Evolutionary conservation across 176 grass and related monocot genomes (phyloP).

Genomic region (Bonia amplexicaulis): DNA sequence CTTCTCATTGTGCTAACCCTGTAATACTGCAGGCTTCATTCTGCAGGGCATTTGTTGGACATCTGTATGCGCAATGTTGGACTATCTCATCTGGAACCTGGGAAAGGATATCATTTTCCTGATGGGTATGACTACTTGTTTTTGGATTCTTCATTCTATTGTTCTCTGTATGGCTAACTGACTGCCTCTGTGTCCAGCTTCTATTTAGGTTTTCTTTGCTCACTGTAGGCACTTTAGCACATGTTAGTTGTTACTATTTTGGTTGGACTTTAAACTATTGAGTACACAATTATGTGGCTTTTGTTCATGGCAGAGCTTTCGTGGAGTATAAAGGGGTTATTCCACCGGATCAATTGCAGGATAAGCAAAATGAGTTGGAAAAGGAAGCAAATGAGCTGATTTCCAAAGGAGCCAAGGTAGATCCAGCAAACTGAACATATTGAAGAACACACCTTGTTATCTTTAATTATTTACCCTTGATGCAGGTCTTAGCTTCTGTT

Average conservation of each 20-base stretch:
- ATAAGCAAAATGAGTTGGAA: constrained; percentile 58
- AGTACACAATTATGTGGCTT: not conserved
- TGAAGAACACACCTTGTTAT: not conserved
- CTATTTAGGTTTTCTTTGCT: not conserved
- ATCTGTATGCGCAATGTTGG: too few species aligned
- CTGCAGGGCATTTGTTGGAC: too few species aligned
- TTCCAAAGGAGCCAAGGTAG: constrained; percentile 58
- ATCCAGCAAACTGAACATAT: not conserved
- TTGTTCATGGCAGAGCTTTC: constrained; percentile 38
- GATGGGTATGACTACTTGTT: too few species aligned
- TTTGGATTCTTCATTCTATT: not conserved
- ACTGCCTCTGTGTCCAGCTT: not conserved
- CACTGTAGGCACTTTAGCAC: not conserved
- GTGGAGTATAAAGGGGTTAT: constrained; percentile 83
- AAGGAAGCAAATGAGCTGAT: constrained; percentile 72
- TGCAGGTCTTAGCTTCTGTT: constrained; percentile 66
- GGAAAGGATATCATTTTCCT: too few species aligned
- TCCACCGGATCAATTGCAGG: constrained; percentile 49
- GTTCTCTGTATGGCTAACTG: not conserved
- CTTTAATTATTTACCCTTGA: constrained; percentile 5
- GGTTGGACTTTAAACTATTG: not conserved
- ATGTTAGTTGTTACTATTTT: constrained; percentile 10
- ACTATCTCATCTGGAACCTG: too few species aligned
- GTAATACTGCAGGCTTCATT: too few species aligned
- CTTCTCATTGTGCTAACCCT: too few species aligned